Percentiles rank a stretch among this genome's conserved stretches.
Conservation (phyloP, 129 eudicot species). For the Logfia minima region DNA sequence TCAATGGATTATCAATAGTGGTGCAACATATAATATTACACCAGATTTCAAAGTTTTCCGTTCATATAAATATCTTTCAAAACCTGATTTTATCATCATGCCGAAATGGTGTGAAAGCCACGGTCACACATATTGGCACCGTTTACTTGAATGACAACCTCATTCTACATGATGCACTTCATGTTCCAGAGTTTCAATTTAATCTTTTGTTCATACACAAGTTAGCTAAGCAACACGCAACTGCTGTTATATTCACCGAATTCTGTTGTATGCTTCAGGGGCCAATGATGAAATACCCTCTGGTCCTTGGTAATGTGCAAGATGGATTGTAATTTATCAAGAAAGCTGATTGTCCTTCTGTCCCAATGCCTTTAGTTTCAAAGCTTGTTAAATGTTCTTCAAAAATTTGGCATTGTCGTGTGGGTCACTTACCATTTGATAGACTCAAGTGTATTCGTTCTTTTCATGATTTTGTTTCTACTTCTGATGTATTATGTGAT, state of each 20-base stretch:
- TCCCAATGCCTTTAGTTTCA: background rate
- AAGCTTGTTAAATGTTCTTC: background rate
- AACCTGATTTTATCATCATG: background rate
- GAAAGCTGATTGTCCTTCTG: background rate
- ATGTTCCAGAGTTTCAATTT: background rate
- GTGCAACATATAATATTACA: background rate
- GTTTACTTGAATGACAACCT: too few species aligned
- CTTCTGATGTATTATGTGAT: background rate
- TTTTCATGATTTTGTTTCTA: too few species aligned
- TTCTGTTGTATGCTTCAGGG: background rate
- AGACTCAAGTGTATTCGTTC: background rate
- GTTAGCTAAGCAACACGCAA: too few species aligned
- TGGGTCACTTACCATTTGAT: constrained; percentile 1
- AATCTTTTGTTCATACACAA: background rate
- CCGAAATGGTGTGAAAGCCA: background rate
- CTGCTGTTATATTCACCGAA: background rate
- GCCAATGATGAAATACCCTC: background rate
- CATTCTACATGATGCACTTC: background rate
- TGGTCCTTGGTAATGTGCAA: constrained; percentile 4
- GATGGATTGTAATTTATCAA: background rate
- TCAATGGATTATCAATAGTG: background rate
- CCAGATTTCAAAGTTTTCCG: background rate
- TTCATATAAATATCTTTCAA: too few species aligned
- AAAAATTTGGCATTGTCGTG: background rate
- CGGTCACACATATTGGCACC: background rate